phyloP scores from a whole-genome alignment of 805 yeast species.

The Nematodospora valgi region DNA sequence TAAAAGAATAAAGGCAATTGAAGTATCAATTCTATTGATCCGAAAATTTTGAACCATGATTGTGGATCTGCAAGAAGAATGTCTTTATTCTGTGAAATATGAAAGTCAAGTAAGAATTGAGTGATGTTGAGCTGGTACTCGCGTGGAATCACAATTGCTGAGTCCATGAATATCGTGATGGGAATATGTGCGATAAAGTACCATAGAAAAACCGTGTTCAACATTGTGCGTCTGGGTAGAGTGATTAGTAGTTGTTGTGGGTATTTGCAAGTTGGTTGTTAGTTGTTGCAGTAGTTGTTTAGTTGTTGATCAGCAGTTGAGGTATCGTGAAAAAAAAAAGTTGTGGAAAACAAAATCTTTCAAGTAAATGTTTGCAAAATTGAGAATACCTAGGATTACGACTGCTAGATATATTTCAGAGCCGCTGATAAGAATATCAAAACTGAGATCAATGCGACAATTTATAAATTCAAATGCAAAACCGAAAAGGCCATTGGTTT shows the following conservation, averaged over 20 bases:
- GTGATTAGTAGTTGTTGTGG: too few species aligned
- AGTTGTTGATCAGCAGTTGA: too few species aligned
- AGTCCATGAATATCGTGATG: constrained; percentile 72
- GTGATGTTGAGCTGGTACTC: constrained; percentile 48
- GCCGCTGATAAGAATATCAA: constrained; percentile 78
- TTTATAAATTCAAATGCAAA: constrained; percentile 34
- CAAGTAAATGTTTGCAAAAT: too few species aligned
- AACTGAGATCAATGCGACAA: constrained; percentile 48
- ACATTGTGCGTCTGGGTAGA: too few species aligned
- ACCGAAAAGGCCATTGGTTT: constrained; percentile 54
- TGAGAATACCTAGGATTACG: too few species aligned
- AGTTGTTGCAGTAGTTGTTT: too few species aligned
- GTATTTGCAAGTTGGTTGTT: too few species aligned
- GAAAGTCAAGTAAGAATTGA: constrained; percentile 49
- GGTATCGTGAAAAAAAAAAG: too few species aligned
- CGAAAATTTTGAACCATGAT: constrained; percentile 71
- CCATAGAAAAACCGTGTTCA: constrained; percentile 42
- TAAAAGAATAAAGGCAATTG: constrained; percentile 77
- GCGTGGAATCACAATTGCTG: constrained; percentile 63
- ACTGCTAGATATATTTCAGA: too few species aligned
- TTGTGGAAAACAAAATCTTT: too few species aligned
- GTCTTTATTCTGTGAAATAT: constrained; percentile 66
- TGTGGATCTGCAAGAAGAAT: constrained; percentile 60
- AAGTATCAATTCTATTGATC: constrained; percentile 63
- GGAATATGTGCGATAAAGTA: constrained; percentile 69